Evolutionary conservation across 2,329 filamentous ascomycete species (phyloP).

Genomic region (Pseudogymnoascus sp.): DNA sequence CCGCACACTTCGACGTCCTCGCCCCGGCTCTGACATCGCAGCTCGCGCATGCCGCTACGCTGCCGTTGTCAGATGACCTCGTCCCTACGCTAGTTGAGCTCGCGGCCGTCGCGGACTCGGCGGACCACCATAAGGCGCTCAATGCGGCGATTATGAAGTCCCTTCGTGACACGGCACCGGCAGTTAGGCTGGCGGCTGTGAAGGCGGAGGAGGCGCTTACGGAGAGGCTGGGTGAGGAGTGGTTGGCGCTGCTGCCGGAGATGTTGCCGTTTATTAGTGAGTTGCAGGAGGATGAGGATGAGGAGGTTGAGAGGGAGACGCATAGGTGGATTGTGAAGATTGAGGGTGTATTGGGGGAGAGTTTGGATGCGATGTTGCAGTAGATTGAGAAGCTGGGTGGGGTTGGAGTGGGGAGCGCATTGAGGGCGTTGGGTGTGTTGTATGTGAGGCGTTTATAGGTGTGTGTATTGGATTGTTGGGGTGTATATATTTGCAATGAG

Average conservation of each 20-base stretch:
- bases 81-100: constrained; percentile 72
- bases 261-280: constrained; percentile 96
- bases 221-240: constrained; percentile 78
- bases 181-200: constrained; percentile 72
- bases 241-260: constrained; percentile 82
- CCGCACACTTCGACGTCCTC: constrained; percentile 72
- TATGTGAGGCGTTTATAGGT: not conserved
- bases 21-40: constrained; percentile 61
- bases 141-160: constrained; percentile 70
- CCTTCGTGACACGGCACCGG: constrained; percentile 62
- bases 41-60: constrained; percentile 40
- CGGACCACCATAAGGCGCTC: constrained; percentile 83
- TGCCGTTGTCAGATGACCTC: constrained; percentile 43
- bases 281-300: constrained; percentile 91
- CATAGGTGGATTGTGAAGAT: constrained; percentile 85
- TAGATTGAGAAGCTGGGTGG: constrained; percentile 35
- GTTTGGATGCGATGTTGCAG: constrained; percentile 83
- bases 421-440: constrained; percentile 3
- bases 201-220: constrained; percentile 74
- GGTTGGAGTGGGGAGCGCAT: not conserved
- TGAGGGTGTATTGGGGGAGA: constrained; percentile 82
- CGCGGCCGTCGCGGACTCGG: constrained; percentile 69
- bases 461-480: not conserved
- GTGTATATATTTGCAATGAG: constrained; percentile 7
- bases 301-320: constrained; percentile 82